Conservation (phyloP, 768 basidiomycete species). For the Lanmaoa pseudosensibilis region DNA sequence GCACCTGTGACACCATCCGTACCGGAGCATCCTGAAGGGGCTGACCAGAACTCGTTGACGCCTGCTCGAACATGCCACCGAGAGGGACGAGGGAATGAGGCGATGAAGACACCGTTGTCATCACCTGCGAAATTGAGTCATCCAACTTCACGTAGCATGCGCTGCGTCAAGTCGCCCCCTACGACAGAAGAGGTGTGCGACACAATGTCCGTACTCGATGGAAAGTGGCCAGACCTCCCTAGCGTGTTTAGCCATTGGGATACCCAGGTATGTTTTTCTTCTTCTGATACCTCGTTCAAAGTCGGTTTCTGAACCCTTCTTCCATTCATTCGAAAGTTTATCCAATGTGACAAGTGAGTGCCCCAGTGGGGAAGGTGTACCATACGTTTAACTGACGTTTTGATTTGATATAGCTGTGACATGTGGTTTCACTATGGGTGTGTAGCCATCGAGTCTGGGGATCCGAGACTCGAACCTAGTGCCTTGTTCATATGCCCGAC, state of each 20-base stretch:
- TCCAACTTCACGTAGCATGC: background rate
- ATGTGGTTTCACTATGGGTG: constrained; percentile 57
- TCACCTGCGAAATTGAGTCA: background rate
- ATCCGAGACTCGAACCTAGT: constrained; percentile 35
- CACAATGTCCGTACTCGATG: background rate
- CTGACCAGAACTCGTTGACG: background rate
- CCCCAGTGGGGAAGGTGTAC: too few relatives aligned
- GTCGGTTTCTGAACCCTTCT: background rate
- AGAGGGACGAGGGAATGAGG: background rate
- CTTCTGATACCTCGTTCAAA: background rate
- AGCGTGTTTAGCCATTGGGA: constrained; percentile 20
- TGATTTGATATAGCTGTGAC: constrained; percentile 34
- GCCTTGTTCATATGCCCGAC: constrained; percentile 44
- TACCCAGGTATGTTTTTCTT: constrained; percentile 21
- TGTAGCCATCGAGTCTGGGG: constrained; percentile 39
- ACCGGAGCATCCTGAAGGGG: background rate
- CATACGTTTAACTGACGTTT: background rate
- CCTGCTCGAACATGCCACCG: background rate
- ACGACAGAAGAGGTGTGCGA: background rate
- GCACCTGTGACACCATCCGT: background rate
- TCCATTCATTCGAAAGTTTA: constrained; percentile 24
- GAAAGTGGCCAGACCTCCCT: constrained; percentile 18
- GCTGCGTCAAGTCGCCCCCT: background rate
- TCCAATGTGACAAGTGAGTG: constrained; percentile 37
- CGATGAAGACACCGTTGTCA: constrained; percentile 1